phyloP scores from a whole-genome alignment of 495 filamentous ascomycete species.

The Xylaria castorea region DNA sequence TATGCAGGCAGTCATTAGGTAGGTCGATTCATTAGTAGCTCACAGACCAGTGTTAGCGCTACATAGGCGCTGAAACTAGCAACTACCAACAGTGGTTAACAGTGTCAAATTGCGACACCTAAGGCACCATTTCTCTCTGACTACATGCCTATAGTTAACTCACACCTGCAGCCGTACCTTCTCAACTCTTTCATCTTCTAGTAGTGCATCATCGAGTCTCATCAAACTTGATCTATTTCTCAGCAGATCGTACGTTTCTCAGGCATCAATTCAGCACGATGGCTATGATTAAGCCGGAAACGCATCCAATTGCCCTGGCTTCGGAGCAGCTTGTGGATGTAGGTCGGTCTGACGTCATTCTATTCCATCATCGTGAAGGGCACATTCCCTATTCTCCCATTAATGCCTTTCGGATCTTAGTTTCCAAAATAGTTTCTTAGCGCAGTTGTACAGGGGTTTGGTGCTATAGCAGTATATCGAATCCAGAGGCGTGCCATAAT shows the following conservation, averaged over 20 bases:
- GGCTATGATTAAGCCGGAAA: background rate
- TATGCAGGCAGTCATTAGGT: background rate
- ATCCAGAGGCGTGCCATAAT: background rate
- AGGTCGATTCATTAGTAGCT: too few species aligned
- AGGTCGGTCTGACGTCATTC: background rate
- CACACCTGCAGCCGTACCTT: background rate
- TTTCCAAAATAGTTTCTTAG: background rate
- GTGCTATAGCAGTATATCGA: background rate
- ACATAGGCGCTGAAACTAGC: background rate
- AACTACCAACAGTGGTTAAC: background rate
- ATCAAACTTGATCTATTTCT: background rate
- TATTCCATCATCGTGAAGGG: background rate
- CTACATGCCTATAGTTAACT: too few species aligned
- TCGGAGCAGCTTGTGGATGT: background rate
- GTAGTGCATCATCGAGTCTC: background rate
- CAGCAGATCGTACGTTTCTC: too few species aligned
- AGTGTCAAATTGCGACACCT: background rate
- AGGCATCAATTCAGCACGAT: background rate
- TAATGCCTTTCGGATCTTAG: background rate
- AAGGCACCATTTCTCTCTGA: background rate
- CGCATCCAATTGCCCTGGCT: background rate
- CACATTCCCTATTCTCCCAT: background rate
- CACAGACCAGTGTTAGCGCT: background rate
- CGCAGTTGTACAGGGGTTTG: background rate
- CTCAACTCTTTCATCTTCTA: background rate